A percentile compares a stretch with the other conserved stretches of the same genome.
Conservation (phyloP, 768 basidiomycete species). For the Mrakia gelida region DNA sequence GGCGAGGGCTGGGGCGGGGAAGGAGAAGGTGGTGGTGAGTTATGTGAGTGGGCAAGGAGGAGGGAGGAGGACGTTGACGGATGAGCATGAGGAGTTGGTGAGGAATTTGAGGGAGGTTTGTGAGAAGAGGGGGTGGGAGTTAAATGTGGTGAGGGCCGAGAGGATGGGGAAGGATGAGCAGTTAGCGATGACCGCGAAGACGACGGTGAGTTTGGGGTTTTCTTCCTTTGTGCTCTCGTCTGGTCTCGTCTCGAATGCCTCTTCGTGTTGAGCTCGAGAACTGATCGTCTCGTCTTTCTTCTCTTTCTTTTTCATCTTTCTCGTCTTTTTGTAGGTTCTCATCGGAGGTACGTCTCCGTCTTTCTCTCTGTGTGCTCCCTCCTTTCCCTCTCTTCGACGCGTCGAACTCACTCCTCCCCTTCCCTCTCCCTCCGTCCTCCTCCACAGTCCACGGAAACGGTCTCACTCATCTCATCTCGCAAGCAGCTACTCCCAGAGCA, state of each 20-base stretch:
- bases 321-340: neutral
- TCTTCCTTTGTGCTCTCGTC: no score
- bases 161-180: neutral
- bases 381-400: no score
- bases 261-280: no score
- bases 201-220: constrained; percentile 1
- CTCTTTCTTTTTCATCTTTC: neutral
- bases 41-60: neutral
- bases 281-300: no score
- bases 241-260: no score
- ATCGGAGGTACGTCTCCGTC: neutral
- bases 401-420: no score
- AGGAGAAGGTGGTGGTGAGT: neutral
- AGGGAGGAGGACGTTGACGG: neutral
- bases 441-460: neutral
- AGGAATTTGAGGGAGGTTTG: neutral
- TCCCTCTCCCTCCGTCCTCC: no score
- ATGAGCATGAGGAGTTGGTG: neutral
- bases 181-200: neutral
- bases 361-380: no score
- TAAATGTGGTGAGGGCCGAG: neutral
- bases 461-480: neutral
- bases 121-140: neutral
- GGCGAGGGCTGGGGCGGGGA: neutral
- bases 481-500: neutral